Evolutionary conservation across 1,284 basidiomycete genomes (phyloP).

Genomic region (Malassezia restricta): DNA sequence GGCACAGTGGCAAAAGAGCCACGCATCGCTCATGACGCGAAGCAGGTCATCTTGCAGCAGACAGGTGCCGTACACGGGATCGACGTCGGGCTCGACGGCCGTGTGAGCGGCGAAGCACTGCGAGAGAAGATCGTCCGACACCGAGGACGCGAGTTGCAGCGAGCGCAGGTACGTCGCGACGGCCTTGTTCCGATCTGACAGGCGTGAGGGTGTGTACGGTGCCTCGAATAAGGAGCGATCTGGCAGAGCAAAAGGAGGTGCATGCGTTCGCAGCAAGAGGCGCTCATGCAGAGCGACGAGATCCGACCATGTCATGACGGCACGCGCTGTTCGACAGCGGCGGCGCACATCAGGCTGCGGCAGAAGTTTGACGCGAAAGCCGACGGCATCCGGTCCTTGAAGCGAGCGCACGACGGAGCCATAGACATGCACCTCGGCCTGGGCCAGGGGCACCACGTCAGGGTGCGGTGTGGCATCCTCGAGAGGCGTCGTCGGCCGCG

Average conservation of each 20-base stretch:
- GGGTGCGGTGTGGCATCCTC: neutral
- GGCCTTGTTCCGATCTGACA: conserved; percentile 4
- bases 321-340: neutral
- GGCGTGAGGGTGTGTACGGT: conserved; percentile 1
- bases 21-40: neutral
- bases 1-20: conserved; percentile 1
- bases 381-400: neutral
- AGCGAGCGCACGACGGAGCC: neutral
- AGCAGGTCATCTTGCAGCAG: conserved; percentile 8
- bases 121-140: conserved; percentile 2
- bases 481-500: neutral
- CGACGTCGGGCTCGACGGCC: neutral
- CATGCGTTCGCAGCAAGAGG: neutral
- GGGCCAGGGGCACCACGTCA: neutral
- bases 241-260: neutral
- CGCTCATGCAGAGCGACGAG: conserved; percentile 3
- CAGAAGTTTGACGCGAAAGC: conserved; percentile 2
- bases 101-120: conserved; percentile 5
- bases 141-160: neutral
- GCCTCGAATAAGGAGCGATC: conserved; percentile 5
- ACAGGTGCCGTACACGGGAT: neutral
- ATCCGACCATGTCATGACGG: conserved; percentile 10
- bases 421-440: neutral
- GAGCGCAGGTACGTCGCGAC: conserved; percentile 6
- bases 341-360: neutral